These are phyloP conservation scores for Apophysomyces sp. DNA, from an alignment of 371 early-diverging fungal species.

Conservation along the genomic window DNA sequence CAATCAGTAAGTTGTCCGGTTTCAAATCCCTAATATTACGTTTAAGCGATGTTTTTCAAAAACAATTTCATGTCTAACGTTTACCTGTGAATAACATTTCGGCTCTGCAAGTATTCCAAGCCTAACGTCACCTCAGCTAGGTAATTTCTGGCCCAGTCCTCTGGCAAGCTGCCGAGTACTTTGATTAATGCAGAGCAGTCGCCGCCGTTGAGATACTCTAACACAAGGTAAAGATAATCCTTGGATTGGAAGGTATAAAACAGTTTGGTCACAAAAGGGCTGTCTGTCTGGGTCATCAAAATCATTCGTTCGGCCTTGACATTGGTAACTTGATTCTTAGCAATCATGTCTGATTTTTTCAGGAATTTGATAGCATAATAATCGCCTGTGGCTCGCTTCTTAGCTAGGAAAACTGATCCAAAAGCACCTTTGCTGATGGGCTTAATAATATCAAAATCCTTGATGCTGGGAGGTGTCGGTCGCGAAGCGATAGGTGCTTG, in stretches of 20 bases:
- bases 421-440: slow-evolving; percentile 92
- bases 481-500: slow-evolving; percentile 39
- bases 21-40: slow-evolving; percentile 71
- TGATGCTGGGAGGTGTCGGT: slow-evolving; percentile 71
- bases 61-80: background rate
- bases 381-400: slow-evolving; percentile 82
- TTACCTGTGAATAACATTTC: slow-evolving; percentile 85
- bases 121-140: slow-evolving; percentile 93
- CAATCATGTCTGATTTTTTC: slow-evolving; percentile 88
- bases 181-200: slow-evolving; percentile 94
- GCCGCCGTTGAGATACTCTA: slow-evolving; percentile 97
- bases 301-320: slow-evolving; percentile 89
- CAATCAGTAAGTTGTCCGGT: slow-evolving; percentile 91
- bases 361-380: slow-evolving; percentile 91
- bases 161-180: slow-evolving; percentile 81
- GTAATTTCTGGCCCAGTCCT: slow-evolving; percentile 91
- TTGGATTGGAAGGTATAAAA: slow-evolving; percentile 93
- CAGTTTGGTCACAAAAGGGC: slow-evolving; percentile 92
- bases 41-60: background rate
- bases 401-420: slow-evolving; percentile 87
- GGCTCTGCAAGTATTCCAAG: slow-evolving; percentile 87
- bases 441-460: slow-evolving; percentile 91
- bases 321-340: slow-evolving; percentile 90
- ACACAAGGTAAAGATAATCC: slow-evolving; percentile 90
- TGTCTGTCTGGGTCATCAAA: slow-evolving; percentile 80